phyloP scores from a whole-genome alignment of 139 green algal species.

The Microglena sp. region DNA sequence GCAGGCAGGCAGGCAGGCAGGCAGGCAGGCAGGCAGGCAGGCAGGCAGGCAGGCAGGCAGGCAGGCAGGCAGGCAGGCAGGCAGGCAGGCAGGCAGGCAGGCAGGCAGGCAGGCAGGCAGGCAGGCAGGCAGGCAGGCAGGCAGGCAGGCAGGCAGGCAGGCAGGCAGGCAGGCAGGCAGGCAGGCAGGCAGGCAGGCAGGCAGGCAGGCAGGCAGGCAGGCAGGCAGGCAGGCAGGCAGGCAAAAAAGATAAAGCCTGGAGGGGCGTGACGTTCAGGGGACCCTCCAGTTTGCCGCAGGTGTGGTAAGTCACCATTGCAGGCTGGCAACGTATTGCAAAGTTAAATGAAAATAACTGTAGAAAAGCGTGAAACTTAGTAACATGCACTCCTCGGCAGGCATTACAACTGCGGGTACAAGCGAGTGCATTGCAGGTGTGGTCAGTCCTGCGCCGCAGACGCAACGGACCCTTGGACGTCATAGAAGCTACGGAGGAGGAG shows the following conservation, averaged over 20 bases:
- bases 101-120: constrained; percentile 9
- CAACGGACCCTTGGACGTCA: no score
- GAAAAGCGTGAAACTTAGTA: no score
- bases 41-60: neutral
- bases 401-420: no score
- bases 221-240: constrained; percentile 8
- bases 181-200: constrained; percentile 9
- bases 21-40: neutral
- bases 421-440: no score
- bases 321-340: no score
- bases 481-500: no score
- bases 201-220: constrained; percentile 9
- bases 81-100: neutral
- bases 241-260: neutral
- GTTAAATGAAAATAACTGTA: no score
- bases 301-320: no score
- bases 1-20: neutral
- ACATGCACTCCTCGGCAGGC: no score
- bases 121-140: constrained; percentile 9
- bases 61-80: constrained; percentile 8
- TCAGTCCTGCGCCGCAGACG: no score
- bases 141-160: constrained; percentile 9
- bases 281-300: no score
- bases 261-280: no score
- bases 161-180: constrained; percentile 9